Evolutionary conservation across 108 stramenopile species (phyloP), one percentile per base, ranked within the genome.

Genomic region (Skeletonema grethae): DNA sequence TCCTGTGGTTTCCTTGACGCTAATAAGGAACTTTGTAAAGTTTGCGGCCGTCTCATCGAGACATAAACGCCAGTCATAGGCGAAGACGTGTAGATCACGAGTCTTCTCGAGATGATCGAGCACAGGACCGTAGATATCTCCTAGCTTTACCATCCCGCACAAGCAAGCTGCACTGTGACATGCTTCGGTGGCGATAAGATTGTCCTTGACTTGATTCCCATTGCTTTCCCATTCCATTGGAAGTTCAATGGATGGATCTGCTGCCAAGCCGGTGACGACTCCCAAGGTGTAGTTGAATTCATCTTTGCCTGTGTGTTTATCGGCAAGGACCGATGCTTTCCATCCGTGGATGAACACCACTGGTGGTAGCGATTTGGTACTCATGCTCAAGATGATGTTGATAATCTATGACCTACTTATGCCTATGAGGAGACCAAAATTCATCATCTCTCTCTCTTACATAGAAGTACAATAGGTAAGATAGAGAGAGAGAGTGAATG

Each of bases 261-360:
- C 5, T 61, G 43, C 15, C 46, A 39, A 61, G 60, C 60, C 46
- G 10, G 12, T 46, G 15, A 39, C 34, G 6, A 38, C 34, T 25
- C 16, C 60, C 6, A 48, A 46, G 18, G 46, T 48, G 18, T 61
- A 48, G 46, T 48, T 6, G 46, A 48, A 48, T 48, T 48, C 46
- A 48, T 48, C 6, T 16, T 58, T 59, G 29, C 29, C 59, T 13
- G 66, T 59, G 28, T 30, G 53, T 59, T 67, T 31, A 57, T 67
- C 59, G 11, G 30, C 66, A 48, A 67, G 66, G 28, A 60, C 30
- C 10, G 66, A 60, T 15, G 66, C 66, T 31, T 67, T 67, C 66
- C 66, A 67, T 15, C 66, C 66, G 5, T 67, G 66, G 25, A 67
- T 59, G 66, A 67, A 67, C 5, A 67, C 66, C 11, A 67, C 66